These are phyloP conservation scores for Xylaria digitata DNA, from an alignment of 2,329 filamentous ascomycete genomes.

Conservation along the genomic window DNA sequence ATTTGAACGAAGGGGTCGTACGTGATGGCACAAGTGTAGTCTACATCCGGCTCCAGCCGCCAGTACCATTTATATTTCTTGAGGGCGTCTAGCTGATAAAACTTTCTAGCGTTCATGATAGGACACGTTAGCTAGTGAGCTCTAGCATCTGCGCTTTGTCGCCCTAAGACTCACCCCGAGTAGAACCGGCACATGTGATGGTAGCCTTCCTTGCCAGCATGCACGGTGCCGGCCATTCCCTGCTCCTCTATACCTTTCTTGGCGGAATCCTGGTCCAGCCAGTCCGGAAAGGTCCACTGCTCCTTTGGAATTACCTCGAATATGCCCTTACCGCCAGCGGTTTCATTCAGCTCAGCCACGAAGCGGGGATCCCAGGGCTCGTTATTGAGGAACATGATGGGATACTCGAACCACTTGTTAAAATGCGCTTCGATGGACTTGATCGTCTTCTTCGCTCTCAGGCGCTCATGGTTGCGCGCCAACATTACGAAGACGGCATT, in stretches of 20 bases:
- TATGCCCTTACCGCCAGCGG: slow-evolving; percentile 52
- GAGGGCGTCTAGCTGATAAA: slow-evolving; percentile 57
- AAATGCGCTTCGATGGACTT: slow-evolving; percentile 57
- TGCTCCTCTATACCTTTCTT: slow-evolving; percentile 51
- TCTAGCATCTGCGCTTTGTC: background rate
- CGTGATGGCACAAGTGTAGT: slow-evolving; percentile 59
- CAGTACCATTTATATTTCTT: slow-evolving; percentile 61
- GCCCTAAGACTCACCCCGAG: slow-evolving; percentile 53
- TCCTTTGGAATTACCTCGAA: slow-evolving; percentile 57
- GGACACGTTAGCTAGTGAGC: slow-evolving; percentile 20
- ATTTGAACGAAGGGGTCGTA: slow-evolving; percentile 61
- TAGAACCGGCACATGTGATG: slow-evolving; percentile 59
- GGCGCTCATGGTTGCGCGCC: slow-evolving; percentile 58
- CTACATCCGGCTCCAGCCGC: slow-evolving; percentile 58
- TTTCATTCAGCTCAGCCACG: slow-evolving; percentile 52
- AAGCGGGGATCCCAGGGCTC: slow-evolving; percentile 56
- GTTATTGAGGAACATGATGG: slow-evolving; percentile 60
- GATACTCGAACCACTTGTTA: slow-evolving; percentile 61
- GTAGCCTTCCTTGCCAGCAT: slow-evolving; percentile 56
- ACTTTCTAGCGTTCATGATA: slow-evolving; percentile 49
- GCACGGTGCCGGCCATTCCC: slow-evolving; percentile 50
- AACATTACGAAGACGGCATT: slow-evolving; percentile 61
- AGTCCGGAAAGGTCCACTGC: slow-evolving; percentile 57
- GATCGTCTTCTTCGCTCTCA: slow-evolving; percentile 55
- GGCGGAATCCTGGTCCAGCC: slow-evolving; percentile 49